phyloP scores from a whole-genome alignment of 2,329 filamentous ascomycete genomes.

The Blastomyces silverae region DNA sequence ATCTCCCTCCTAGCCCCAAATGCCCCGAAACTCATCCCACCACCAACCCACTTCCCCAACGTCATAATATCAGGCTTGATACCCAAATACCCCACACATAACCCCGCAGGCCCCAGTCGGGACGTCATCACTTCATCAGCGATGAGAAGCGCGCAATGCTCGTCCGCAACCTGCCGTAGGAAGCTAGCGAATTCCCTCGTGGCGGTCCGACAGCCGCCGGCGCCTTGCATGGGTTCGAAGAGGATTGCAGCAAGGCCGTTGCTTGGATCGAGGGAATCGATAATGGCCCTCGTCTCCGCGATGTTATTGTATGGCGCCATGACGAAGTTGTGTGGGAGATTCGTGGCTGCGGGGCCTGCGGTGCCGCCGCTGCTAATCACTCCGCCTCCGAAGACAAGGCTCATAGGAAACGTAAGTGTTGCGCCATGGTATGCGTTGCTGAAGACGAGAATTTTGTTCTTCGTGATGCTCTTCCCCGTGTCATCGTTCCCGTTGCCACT shows the following conservation, averaged over 20 bases:
- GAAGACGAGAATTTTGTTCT: constrained; percentile 48
- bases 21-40: constrained; percentile 59
- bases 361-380: constrained; percentile 24
- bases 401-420: constrained; percentile 41
- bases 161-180: constrained; percentile 45
- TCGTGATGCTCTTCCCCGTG: constrained; percentile 22
- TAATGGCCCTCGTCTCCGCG: constrained; percentile 39
- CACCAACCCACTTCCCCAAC: constrained; percentile 61
- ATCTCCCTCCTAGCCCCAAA: constrained; percentile 57
- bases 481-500: neutral
- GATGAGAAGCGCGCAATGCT: constrained; percentile 54
- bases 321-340: constrained; percentile 53
- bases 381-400: neutral
- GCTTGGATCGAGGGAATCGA: constrained; percentile 32
- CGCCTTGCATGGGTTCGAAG: constrained; percentile 60
- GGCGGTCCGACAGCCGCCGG: constrained; percentile 53
- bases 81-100: constrained; percentile 36
- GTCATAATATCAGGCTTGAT: constrained; percentile 57
- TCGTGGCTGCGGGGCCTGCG: constrained; percentile 26
- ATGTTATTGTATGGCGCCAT: constrained; percentile 58
- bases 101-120: constrained; percentile 48
- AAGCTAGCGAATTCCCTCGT: constrained; percentile 47
- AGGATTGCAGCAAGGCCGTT: constrained; percentile 56
- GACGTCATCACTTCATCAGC: constrained; percentile 68
- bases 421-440: constrained; percentile 51